Percentiles rank a stretch among this genome's conserved stretches.
Evolutionary conservation across 352 stramenopile genomes (phyloP).

Genomic region (Globisporangium acanthophoron): DNA sequence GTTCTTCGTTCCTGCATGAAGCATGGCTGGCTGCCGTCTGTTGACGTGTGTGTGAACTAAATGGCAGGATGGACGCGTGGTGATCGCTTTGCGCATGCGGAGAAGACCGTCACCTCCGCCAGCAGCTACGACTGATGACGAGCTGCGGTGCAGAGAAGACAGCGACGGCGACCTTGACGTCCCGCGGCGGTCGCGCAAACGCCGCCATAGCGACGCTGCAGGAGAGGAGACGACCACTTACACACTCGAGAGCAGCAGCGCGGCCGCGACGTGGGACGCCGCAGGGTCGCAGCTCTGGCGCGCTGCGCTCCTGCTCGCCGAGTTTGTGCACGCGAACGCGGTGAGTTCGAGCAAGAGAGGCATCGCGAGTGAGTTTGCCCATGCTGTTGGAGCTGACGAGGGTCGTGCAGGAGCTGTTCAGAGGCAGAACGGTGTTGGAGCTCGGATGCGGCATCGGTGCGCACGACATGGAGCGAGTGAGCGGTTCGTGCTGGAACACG

Average conservation of each 20-base stretch:
- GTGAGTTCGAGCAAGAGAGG: constrained; percentile 8
- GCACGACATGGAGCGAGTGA: not conserved
- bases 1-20: too few relatives aligned
- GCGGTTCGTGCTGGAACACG: too few relatives aligned
- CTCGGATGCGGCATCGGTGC: constrained; percentile 51
- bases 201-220: not conserved
- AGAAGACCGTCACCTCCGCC: not conserved
- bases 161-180: constrained; percentile 13
- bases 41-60: not conserved
- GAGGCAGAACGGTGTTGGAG: constrained; percentile 33
- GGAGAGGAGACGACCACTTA: not conserved
- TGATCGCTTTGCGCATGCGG: constrained; percentile 5
- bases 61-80: not conserved
- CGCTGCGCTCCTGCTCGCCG: constrained; percentile 46
- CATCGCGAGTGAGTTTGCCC: not conserved
- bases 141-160: constrained; percentile 2
- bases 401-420: constrained; percentile 15
- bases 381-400: not conserved
- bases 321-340: constrained; percentile 32
- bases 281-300: constrained; percentile 47
- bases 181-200: constrained; percentile 3
- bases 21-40: not conserved
- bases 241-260: not conserved
- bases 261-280: constrained; percentile 21
- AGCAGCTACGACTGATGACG: not conserved